Percentiles rank a stretch among this genome's conserved stretches.
Conservation (phyloP, 2,329 filamentous ascomycete genomes). For the Passalora sequoiae region DNA sequence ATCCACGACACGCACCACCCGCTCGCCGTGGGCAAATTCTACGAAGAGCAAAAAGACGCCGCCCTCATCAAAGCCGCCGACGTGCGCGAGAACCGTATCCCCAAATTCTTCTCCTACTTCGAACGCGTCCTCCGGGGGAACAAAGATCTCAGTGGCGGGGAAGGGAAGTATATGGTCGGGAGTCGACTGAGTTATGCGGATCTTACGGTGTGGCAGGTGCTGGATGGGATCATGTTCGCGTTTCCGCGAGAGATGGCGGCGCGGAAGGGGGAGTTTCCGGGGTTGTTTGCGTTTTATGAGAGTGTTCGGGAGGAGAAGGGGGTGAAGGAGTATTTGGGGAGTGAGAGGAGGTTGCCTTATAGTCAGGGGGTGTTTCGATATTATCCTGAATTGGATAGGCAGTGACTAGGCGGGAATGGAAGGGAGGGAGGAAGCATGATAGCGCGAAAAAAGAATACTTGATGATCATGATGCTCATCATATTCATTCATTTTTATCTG, state of each 20-base stretch:
- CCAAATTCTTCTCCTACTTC: conserved; percentile 68
- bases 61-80: conserved; percentile 53
- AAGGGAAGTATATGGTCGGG: conserved; percentile 62
- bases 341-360: conserved; percentile 59
- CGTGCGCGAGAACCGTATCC: conserved; percentile 58
- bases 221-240: conserved; percentile 54
- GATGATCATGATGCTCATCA: too few relatives aligned
- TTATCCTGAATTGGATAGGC: conserved; percentile 65
- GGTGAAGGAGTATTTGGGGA: conserved; percentile 64
- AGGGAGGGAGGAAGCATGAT: too few relatives aligned
- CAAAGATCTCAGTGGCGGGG: conserved; percentile 50
- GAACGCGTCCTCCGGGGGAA: conserved; percentile 59
- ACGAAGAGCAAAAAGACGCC: conserved; percentile 71
- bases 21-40: conserved; percentile 45
- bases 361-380: conserved; percentile 63
- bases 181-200: conserved; percentile 65
- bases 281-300: conserved; percentile 60
- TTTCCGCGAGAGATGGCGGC: conserved; percentile 63
- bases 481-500: too few relatives aligned
- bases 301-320: conserved; percentile 58
- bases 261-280: conserved; percentile 53
- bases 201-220: conserved; percentile 65
- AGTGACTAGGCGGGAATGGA: too few relatives aligned
- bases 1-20: conserved; percentile 69
- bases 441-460: too few relatives aligned